These are phyloP conservation scores for Jimgerdemannia lactiflua DNA, from an alignment of 192 early-diverging fungal species.

Conservation along the genomic window DNA sequence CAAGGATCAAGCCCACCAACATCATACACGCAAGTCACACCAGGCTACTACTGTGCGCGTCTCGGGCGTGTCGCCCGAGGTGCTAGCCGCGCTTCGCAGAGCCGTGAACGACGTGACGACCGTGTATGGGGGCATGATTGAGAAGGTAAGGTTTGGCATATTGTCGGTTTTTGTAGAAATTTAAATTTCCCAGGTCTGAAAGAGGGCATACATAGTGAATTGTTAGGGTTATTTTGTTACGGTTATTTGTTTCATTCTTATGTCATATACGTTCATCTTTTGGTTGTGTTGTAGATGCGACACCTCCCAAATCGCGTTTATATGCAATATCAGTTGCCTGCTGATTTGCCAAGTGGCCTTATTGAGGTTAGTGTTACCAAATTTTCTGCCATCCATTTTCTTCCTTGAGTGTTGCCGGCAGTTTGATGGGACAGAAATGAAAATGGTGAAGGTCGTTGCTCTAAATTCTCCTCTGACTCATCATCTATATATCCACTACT, in stretches of 20 bases:
- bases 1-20: neutral
- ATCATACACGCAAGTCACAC: neutral
- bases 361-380: neutral
- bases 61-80: neutral
- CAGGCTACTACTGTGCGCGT: constrained; percentile 24
- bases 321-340: constrained; percentile 4
- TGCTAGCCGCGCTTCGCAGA: constrained; percentile 5
- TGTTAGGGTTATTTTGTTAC: neutral
- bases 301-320: constrained; percentile 9
- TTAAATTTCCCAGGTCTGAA: neutral
- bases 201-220: neutral
- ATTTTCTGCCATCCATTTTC: too few relatives aligned
- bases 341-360: neutral
- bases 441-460: too few relatives aligned
- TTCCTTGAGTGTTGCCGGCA: too few relatives aligned
- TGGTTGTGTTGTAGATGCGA: constrained; percentile 13
- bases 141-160: constrained; percentile 15
- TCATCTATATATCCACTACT: too few relatives aligned
- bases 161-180: neutral
- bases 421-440: too few relatives aligned
- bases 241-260: neutral
- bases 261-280: neutral
- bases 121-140: constrained; percentile 11
- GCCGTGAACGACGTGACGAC: neutral
- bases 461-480: too few relatives aligned